These are phyloP conservation scores for Filosporella fistucella DNA, from an alignment of 495 filamentous ascomycete genomes.

Conservation along the genomic window DNA sequence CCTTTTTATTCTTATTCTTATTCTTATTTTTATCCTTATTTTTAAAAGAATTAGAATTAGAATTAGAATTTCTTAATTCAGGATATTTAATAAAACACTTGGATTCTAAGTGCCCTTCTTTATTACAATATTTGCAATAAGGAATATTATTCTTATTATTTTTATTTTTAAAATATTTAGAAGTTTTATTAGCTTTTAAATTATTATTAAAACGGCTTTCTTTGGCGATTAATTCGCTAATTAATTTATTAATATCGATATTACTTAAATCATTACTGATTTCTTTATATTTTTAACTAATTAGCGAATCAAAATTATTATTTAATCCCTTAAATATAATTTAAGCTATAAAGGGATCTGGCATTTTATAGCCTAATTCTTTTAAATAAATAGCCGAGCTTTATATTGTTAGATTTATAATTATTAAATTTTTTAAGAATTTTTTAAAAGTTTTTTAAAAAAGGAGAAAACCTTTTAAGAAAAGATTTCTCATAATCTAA, in stretches of 20 bases:
- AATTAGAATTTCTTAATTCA: conserved; percentile 3
- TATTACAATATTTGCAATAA: conserved; percentile 5
- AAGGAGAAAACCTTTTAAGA: too few relatives aligned
- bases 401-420: too few relatives aligned
- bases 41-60: too few relatives aligned
- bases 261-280: not conserved
- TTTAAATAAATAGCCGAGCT: conserved; percentile 8
- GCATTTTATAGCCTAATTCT: conserved; percentile 1
- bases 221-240: conserved; percentile 1
- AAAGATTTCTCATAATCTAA: too few relatives aligned
- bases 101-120: conserved; percentile 3
- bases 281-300: conserved; percentile 4
- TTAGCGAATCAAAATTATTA: conserved; percentile 2
- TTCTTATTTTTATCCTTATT: conserved; percentile 1
- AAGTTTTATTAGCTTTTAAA: not conserved
- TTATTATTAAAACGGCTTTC: not conserved
- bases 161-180: conserved; percentile 7
- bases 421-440: too few relatives aligned
- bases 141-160: too few relatives aligned
- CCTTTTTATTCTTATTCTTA: not conserved
- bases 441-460: too few relatives aligned
- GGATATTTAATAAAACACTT: conserved; percentile 10
- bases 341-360: not conserved
- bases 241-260: conserved; percentile 8
- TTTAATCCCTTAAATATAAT: conserved; percentile 5